Conservation (phyloP, 768 basidiomycete genomes). For the Phylloporus scabripes region DNA sequence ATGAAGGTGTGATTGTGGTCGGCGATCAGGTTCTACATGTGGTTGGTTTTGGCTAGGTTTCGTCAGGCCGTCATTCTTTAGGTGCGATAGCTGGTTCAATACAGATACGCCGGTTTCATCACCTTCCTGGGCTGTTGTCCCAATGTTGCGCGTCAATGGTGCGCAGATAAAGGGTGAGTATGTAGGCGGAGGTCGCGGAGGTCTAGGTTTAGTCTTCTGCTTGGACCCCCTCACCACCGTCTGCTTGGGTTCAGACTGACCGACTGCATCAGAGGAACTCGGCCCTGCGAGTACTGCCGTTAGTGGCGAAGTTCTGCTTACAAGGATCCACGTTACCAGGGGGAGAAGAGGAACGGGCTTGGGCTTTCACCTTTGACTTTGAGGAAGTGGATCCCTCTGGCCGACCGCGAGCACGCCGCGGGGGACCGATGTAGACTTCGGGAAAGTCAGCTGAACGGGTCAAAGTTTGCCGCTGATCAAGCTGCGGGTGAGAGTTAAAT, state of each 20-base stretch:
- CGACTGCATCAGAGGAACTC: neutral
- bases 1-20: neutral
- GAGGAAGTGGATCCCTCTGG: constrained; percentile 42
- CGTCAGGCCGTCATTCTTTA: neutral
- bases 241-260: neutral
- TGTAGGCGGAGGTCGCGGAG: constrained; percentile 17
- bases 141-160: constrained; percentile 16
- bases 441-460: constrained; percentile 32
- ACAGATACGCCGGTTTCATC: neutral
- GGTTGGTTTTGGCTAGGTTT: constrained; percentile 3
- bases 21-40: neutral
- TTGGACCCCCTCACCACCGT: constrained; percentile 8
- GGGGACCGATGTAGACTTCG: constrained; percentile 34
- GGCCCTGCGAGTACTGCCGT: constrained; percentile 7
- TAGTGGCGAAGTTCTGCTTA: neutral
- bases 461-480: constrained; percentile 13
- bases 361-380: constrained; percentile 33
- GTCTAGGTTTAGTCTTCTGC: constrained; percentile 18
- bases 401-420: constrained; percentile 29
- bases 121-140: neutral
- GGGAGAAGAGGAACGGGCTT: constrained; percentile 13
- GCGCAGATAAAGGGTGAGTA: constrained; percentile 25
- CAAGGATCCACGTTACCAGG: constrained; percentile 1
- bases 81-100: constrained; percentile 3
- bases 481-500: constrained; percentile 1